Conservation (phyloP, 2,329 filamentous ascomycete genomes). For the Trichoderma koningiopsis region DNA sequence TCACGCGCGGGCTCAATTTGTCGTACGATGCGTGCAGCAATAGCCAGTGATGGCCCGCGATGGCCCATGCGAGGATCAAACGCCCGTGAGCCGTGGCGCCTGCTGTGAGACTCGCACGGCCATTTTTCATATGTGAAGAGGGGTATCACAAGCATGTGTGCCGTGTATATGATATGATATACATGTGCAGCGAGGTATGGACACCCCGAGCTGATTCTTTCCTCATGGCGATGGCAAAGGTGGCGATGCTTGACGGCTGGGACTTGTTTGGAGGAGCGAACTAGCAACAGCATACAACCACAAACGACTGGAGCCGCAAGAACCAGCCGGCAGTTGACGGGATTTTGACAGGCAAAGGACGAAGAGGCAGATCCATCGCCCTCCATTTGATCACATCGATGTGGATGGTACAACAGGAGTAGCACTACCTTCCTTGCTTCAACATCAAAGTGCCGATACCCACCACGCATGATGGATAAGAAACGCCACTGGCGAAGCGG, state of each 20-base stretch:
- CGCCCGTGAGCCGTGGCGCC: slow-evolving; percentile 6
- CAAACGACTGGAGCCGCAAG: neutral
- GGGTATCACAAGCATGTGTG: neutral
- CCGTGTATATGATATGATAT: neutral
- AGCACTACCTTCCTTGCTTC: neutral
- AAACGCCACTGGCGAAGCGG: neutral
- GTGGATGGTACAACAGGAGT: neutral
- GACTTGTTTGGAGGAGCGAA: slow-evolving; percentile 2
- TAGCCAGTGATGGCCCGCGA: neutral
- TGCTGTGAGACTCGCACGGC: slow-evolving; percentile 7
- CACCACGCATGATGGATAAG: neutral
- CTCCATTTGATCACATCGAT: neutral
- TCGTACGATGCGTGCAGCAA: slow-evolving; percentile 22
- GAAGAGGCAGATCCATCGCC: neutral
- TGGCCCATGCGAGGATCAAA: neutral
- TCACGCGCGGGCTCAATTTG: neutral
- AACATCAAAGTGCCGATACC: neutral
- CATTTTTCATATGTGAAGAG: neutral
- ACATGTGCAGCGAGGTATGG: neutral
- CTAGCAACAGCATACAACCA: neutral
- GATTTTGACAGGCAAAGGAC: neutral
- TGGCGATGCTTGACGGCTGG: neutral
- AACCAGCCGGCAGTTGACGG: neutral
- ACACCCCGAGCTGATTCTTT: neutral
- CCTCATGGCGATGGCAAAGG: neutral